These are phyloP conservation scores for Epichloe aotearoae DNA, from an alignment of 2,329 filamentous ascomycete species.

Conservation along the genomic window DNA sequence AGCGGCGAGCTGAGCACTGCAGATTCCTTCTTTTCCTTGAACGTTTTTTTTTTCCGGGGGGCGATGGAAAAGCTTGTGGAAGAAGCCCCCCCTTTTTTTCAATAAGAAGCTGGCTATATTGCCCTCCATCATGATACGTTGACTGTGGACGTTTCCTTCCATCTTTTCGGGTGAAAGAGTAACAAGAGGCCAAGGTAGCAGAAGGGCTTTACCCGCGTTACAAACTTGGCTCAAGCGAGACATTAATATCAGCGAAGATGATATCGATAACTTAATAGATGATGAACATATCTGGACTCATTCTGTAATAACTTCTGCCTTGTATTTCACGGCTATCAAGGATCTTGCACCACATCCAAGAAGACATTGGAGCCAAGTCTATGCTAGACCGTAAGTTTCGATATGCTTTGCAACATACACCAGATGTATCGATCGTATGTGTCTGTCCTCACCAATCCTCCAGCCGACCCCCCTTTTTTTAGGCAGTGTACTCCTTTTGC, in stretches of 20 bases:
- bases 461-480: not conserved
- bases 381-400: not conserved
- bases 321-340: too few relatives aligned
- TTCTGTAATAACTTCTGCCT: too few relatives aligned
- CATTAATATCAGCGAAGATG: not conserved
- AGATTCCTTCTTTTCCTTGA: not conserved
- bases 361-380: not conserved
- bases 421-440: too few relatives aligned
- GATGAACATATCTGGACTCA: too few relatives aligned
- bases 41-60: not conserved
- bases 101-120: not conserved
- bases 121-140: not conserved
- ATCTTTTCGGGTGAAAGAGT: not conserved
- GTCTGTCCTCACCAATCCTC: too few relatives aligned
- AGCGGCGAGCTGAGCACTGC: not conserved
- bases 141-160: not conserved
- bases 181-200: not conserved
- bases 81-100: not conserved
- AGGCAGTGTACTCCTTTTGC: slow-evolving; percentile 46
- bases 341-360: not conserved
- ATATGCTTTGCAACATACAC: too few relatives aligned
- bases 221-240: not conserved
- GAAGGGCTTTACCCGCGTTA: not conserved
- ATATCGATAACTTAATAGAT: not conserved
- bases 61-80: not conserved